A percentile compares a stretch with the other conserved stretches of the same genome.
Evolutionary conservation across 768 basidiomycete species (phyloP).

Genomic region (Podaxis sp.): DNA sequence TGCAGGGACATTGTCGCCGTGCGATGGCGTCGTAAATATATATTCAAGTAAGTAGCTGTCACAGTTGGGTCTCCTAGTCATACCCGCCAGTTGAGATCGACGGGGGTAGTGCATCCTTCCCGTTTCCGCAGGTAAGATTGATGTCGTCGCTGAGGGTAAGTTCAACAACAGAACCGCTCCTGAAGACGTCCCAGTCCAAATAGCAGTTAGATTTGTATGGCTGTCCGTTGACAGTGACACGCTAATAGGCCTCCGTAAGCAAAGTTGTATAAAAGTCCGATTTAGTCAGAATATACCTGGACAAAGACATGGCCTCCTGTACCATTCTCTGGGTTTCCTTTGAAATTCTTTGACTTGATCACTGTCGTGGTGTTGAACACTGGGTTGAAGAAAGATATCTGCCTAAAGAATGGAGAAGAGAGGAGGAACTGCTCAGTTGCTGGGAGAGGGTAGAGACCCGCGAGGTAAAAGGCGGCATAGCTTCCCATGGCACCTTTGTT

Average conservation of each 20-base stretch:
- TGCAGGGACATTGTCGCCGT: background rate
- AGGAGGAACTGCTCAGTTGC: slow-evolving; percentile 60
- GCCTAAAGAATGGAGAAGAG: slow-evolving; percentile 61
- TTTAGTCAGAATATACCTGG: slow-evolving; percentile 35
- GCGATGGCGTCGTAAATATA: background rate
- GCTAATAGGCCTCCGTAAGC: slow-evolving; percentile 32
- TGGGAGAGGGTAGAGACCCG: slow-evolving; percentile 63
- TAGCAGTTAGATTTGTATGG: slow-evolving; percentile 65
- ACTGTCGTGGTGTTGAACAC: slow-evolving; percentile 55
- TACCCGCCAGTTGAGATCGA: slow-evolving; percentile 68
- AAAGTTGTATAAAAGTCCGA: background rate
- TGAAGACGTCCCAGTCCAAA: slow-evolving; percentile 67
- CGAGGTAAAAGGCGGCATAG: slow-evolving; percentile 57
- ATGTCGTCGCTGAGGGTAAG: slow-evolving; percentile 56
- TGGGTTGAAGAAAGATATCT: slow-evolving; percentile 63
- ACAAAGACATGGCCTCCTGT: slow-evolving; percentile 58
- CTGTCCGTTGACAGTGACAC: slow-evolving; percentile 55
- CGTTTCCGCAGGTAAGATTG: slow-evolving; percentile 50
- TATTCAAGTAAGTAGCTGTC: background rate
- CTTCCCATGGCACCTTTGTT: slow-evolving; percentile 60
- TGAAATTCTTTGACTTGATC: slow-evolving; percentile 49
- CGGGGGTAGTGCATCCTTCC: slow-evolving; percentile 48
- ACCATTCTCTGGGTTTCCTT: slow-evolving; percentile 50
- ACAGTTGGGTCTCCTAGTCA: slow-evolving; percentile 22
- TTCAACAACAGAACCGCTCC: slow-evolving; percentile 50